Evolutionary conservation across 148 eudicot species (phyloP).

Genomic region (Silene uniflora): DNA sequence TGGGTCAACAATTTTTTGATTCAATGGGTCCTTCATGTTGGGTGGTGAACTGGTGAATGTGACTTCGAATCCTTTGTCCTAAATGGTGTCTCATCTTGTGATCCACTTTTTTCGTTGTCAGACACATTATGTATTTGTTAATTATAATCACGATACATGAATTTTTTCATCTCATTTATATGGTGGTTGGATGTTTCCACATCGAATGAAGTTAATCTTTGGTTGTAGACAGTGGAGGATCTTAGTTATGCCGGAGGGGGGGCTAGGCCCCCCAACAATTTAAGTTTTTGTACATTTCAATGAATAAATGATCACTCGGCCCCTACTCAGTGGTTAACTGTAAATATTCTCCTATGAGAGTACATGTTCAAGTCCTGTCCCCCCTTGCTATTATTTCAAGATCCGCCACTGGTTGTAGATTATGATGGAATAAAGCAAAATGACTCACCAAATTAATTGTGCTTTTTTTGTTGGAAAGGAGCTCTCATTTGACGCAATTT

Average conservation of each 20-base stretch:
- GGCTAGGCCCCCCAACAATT: too few species aligned
- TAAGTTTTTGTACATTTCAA: too few species aligned
- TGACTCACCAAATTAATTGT: background rate
- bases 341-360: too few species aligned
- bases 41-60: background rate
- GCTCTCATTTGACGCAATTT: background rate
- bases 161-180: background rate
- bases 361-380: too few species aligned
- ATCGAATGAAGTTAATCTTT: too few species aligned
- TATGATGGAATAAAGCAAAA: background rate
- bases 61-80: background rate
- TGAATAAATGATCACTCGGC: too few species aligned
- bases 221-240: too few species aligned
- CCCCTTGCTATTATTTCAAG: too few species aligned
- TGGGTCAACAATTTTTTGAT: background rate
- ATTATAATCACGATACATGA: too few species aligned
- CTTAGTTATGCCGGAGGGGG: too few species aligned
- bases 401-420: background rate
- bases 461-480: background rate
- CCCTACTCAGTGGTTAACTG: too few species aligned
- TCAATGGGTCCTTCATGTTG: background rate
- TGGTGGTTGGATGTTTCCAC: background rate
- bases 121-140: background rate
- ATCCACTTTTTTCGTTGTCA: background rate
- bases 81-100: background rate